Evolutionary conservation across 257 asterid species (phyloP).

Genomic region (Solanum tarapatanum): DNA sequence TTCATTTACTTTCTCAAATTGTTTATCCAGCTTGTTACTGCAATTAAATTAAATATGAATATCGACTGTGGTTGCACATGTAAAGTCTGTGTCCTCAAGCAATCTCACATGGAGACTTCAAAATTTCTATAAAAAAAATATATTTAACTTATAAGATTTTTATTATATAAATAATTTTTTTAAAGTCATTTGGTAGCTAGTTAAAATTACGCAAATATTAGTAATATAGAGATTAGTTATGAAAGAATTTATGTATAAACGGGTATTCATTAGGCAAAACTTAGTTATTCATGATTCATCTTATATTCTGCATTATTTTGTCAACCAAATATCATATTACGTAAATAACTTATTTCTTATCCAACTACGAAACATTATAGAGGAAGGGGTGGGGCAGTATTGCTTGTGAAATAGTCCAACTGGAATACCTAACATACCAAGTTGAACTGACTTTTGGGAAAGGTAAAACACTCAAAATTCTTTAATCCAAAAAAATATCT

Average conservation of each 20-base stretch:
- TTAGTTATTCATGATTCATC: too few relatives aligned
- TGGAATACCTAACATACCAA: background rate
- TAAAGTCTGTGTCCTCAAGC: background rate
- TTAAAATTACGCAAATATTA: too few relatives aligned
- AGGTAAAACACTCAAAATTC: background rate
- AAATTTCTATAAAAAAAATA: too few relatives aligned
- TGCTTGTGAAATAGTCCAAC: background rate
- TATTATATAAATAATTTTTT: too few relatives aligned
- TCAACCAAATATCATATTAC: too few relatives aligned
- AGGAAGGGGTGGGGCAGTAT: background rate
- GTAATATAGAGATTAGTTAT: too few relatives aligned
- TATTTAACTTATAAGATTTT: background rate
- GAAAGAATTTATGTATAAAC: too few relatives aligned
- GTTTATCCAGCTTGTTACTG: background rate
- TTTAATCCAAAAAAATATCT: background rate
- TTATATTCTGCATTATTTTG: accelerated
- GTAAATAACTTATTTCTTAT: too few relatives aligned
- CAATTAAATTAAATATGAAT: background rate
- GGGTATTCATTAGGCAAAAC: too few relatives aligned
- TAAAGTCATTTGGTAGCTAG: too few relatives aligned
- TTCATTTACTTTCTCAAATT: background rate
- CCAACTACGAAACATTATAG: accelerated
- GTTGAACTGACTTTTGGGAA: background rate
- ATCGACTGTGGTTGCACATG: background rate
- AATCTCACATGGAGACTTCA: background rate